Evolutionary conservation across 768 basidiomycete genomes (phyloP).

Genomic region (Leccinum incarnatum): DNA sequence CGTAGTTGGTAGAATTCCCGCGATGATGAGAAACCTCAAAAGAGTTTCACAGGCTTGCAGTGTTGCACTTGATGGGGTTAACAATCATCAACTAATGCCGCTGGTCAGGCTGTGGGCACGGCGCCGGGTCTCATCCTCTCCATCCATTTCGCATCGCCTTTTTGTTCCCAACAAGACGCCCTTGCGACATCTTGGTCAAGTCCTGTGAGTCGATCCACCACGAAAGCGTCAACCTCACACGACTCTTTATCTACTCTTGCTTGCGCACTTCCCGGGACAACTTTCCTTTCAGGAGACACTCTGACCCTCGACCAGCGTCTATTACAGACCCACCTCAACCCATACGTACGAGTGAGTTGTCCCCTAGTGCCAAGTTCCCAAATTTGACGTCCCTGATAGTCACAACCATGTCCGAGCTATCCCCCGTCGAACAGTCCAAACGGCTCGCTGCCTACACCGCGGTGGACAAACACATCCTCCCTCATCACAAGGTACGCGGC

Average conservation of each 20-base stretch:
- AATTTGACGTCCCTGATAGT: constrained; percentile 3
- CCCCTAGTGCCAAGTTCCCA: neutral
- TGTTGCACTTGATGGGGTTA: neutral
- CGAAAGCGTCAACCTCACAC: neutral
- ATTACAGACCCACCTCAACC: constrained; percentile 1
- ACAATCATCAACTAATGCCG: neutral
- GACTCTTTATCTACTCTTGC: neutral
- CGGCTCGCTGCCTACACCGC: constrained; percentile 90
- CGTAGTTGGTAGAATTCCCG: constrained; percentile 1
- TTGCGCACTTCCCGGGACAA: neutral
- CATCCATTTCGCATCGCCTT: constrained; percentile 3
- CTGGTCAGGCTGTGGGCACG: constrained; percentile 3
- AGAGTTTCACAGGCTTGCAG: neutral
- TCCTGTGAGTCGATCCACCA: constrained; percentile 15
- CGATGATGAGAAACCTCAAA: constrained; percentile 15
- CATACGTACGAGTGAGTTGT: constrained; percentile 9
- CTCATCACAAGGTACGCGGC: constrained; percentile 75
- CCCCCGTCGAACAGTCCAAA: constrained; percentile 76
- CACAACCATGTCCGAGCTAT: constrained; percentile 29
- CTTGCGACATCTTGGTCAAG: constrained; percentile 10
- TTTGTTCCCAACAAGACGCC: constrained; percentile 8
- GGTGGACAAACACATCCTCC: constrained; percentile 83
- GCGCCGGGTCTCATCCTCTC: neutral
- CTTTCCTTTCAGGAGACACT: constrained; percentile 9
- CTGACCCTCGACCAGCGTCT: constrained; percentile 10